Evolutionary conservation across 2,329 filamentous ascomycete genomes (phyloP).

Genomic region (Raffaelea arxii): DNA sequence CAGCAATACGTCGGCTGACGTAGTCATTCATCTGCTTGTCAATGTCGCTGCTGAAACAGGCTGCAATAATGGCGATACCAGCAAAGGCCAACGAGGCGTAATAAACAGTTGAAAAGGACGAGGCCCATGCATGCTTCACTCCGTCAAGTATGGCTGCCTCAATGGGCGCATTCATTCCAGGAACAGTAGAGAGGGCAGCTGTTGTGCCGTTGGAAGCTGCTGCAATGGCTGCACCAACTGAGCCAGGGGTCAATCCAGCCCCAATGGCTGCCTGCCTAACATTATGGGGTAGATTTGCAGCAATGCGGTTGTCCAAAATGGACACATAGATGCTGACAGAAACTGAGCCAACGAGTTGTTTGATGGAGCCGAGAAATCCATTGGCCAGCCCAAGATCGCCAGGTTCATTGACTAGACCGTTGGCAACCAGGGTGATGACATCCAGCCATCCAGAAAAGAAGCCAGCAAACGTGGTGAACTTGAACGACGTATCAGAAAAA

Average conservation of each 20-base stretch:
- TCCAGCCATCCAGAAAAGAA: conserved; percentile 12
- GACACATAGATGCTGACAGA: conserved; percentile 9
- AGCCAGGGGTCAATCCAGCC: conserved; percentile 5
- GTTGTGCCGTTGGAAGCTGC: conserved; percentile 5
- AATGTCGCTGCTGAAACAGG: conserved; percentile 7
- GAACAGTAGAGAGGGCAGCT: conserved; percentile 4
- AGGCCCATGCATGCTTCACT: conserved; percentile 7
- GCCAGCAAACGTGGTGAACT: conserved; percentile 9
- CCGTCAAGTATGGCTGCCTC: conserved; percentile 2
- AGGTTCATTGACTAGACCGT: conserved; percentile 9
- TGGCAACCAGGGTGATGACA: conserved; percentile 7
- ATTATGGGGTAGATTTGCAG: conserved; percentile 1
- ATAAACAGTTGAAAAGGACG: conserved; percentile 6
- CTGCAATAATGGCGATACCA: conserved; percentile 8
- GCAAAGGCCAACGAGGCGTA: conserved; percentile 8
- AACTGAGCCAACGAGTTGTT: conserved; percentile 7
- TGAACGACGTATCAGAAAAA: too few relatives aligned
- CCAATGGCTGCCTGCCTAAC: conserved; percentile 3
- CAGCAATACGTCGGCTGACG: conserved; percentile 7
- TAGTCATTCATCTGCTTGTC: conserved; percentile 7
- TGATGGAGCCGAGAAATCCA: conserved; percentile 10
- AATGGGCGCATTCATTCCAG: conserved; percentile 8
- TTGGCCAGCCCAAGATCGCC: conserved; percentile 10
- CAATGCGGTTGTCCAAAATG: conserved; percentile 6
- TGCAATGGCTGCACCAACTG: conserved; percentile 1